A percentile compares a stretch with the other conserved stretches of the same genome.
phyloP scores from a whole-genome alignment of 306 rosid species.

The Nissolia schottii region DNA sequence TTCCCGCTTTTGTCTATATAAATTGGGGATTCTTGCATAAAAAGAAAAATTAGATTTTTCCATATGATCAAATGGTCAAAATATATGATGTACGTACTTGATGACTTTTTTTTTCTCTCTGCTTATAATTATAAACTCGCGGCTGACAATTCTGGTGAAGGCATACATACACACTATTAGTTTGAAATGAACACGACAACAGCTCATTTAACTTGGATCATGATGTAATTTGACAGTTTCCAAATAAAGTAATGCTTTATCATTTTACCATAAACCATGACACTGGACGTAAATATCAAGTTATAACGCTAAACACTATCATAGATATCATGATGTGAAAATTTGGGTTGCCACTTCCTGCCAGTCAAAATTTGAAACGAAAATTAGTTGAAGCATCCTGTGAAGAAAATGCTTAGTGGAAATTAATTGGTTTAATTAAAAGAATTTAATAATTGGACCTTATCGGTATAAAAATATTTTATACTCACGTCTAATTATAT shows the following conservation, averaged over 20 bases:
- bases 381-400: background rate
- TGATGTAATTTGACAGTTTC: background rate
- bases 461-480: too few species aligned
- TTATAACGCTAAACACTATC: background rate
- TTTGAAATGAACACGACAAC: background rate
- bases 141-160: background rate
- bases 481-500: too few species aligned
- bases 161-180: background rate
- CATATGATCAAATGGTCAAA: background rate
- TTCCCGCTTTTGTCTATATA: background rate
- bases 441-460: too few species aligned
- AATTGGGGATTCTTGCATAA: background rate
- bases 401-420: background rate
- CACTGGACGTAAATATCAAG: background rate
- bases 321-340: background rate
- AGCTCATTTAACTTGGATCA: background rate
- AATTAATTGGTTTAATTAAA: too few species aligned
- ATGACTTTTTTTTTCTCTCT: background rate
- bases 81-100: background rate
- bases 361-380: background rate
- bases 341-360: background rate
- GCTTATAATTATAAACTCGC: background rate
- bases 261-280: background rate
- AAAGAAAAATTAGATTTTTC: background rate
- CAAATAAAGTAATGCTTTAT: background rate